Evolutionary conservation across 1,284 basidiomycete species (phyloP).

Genomic region (Ceraceosorus guamensis): DNA sequence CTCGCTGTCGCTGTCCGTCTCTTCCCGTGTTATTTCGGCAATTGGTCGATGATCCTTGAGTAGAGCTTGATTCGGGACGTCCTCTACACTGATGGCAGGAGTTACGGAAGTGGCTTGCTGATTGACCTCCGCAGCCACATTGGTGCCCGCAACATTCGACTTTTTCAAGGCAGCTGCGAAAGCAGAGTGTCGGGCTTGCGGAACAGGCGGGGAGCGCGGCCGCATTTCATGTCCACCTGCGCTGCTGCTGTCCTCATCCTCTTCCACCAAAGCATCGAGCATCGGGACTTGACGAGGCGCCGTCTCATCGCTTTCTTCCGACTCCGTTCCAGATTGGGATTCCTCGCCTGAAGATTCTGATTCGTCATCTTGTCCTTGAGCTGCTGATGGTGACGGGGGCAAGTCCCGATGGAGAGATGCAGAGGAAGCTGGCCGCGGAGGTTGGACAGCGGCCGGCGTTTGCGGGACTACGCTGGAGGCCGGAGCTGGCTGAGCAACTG

Average conservation of each 20-base stretch:
- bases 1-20: too few relatives aligned
- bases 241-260: constrained; percentile 31
- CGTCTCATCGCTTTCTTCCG: constrained; percentile 14
- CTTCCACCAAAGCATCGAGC: constrained; percentile 31
- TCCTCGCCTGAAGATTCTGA: too few relatives aligned
- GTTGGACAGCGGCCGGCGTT: neutral
- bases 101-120: neutral
- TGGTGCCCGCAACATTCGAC: constrained; percentile 1
- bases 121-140: constrained; percentile 3
- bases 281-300: constrained; percentile 11
- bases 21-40: too few relatives aligned
- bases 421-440: neutral
- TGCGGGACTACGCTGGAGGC: neutral
- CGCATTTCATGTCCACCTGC: constrained; percentile 31
- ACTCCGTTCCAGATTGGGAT: too few relatives aligned
- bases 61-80: too few relatives aligned
- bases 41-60: too few relatives aligned
- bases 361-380: neutral
- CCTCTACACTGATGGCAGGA: neutral
- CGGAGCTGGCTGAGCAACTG: neutral
- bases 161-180: constrained; percentile 3
- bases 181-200: constrained; percentile 1
- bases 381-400: neutral
- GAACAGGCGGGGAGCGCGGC: constrained; percentile 5
- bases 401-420: neutral